Evolutionary conservation across 129 eudicot species (phyloP).

Genomic region (Pittosporum tobira): DNA sequence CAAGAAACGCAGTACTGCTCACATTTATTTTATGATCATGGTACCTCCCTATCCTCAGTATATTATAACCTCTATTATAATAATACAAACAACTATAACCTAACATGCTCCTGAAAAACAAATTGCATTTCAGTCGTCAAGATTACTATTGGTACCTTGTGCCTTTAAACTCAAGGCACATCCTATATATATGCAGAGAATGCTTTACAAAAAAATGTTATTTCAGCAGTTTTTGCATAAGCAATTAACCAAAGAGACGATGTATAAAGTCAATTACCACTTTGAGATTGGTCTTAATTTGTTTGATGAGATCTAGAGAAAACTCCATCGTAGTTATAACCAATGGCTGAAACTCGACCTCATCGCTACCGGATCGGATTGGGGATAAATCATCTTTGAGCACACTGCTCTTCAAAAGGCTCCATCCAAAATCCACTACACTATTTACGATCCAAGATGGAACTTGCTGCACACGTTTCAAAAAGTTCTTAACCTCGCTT

Average conservation of each 20-base stretch:
- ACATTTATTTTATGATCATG: too few relatives aligned
- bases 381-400: conserved; percentile 28
- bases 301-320: conserved; percentile 27
- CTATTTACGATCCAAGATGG: conserved; percentile 16
- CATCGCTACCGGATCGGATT: conserved; percentile 20
- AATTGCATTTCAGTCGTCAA: too few relatives aligned
- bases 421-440: conserved; percentile 20
- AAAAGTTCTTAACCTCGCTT: neutral
- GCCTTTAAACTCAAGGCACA: too few relatives aligned
- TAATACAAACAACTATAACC: too few relatives aligned
- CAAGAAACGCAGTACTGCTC: too few relatives aligned
- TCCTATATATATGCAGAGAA: too few relatives aligned
- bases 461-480: conserved; percentile 18
- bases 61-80: too few relatives aligned
- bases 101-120: too few relatives aligned
- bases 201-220: neutral
- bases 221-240: too few relatives aligned
- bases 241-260: too few relatives aligned
- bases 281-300: conserved; percentile 23
- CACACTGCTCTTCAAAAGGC: conserved; percentile 24
- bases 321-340: conserved; percentile 24
- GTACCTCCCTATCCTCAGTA: too few relatives aligned
- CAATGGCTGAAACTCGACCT: conserved; percentile 22
- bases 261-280: conserved; percentile 21
- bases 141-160: too few relatives aligned